Evolutionary conservation across 495 filamentous ascomycete genomes (phyloP).

Genomic region (Entonaema liquescens): DNA sequence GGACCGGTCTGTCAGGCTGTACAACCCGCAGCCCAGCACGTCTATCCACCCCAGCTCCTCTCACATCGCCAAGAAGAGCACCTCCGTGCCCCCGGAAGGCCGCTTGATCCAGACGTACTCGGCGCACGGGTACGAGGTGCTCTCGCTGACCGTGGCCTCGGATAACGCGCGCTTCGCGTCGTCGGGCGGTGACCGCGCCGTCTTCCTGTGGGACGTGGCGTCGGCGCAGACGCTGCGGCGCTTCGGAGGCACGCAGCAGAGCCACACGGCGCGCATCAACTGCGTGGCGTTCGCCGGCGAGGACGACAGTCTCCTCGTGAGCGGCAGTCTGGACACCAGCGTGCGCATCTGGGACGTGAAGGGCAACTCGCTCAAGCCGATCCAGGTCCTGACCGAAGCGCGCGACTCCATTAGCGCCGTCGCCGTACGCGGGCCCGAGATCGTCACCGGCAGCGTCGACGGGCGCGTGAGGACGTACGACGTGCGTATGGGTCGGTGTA

Average conservation of each 20-base stretch:
- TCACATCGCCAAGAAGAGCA: constrained; percentile 46
- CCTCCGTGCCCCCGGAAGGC: constrained; percentile 35
- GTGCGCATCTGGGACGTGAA: constrained; percentile 88
- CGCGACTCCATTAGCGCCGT: constrained; percentile 76
- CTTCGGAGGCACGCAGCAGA: constrained; percentile 65
- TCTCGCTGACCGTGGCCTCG: constrained; percentile 75
- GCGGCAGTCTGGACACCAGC: constrained; percentile 81
- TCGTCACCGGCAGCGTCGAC: constrained; percentile 83
- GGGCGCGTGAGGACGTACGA: constrained; percentile 86
- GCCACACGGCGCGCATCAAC: constrained; percentile 79
- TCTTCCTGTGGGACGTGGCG: constrained; percentile 93
- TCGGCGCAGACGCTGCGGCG: constrained; percentile 76
- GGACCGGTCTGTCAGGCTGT: constrained; percentile 85
- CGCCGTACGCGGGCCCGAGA: constrained; percentile 62
- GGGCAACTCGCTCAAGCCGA: constrained; percentile 67
- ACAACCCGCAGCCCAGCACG: constrained; percentile 66
- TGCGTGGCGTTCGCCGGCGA: constrained; percentile 77
- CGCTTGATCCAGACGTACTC: constrained; percentile 83
- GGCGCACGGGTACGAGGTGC: constrained; percentile 89
- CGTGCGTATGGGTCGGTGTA: constrained; percentile 78
- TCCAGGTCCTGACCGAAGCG: constrained; percentile 82
- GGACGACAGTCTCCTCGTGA: constrained; percentile 73
- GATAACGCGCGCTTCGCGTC: constrained; percentile 85
- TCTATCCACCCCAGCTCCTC: constrained; percentile 46
- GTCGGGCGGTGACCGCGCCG: constrained; percentile 84